Conservation (phyloP, 2,329 filamentous ascomycete species). For the Penicillium sclerotiorum region DNA sequence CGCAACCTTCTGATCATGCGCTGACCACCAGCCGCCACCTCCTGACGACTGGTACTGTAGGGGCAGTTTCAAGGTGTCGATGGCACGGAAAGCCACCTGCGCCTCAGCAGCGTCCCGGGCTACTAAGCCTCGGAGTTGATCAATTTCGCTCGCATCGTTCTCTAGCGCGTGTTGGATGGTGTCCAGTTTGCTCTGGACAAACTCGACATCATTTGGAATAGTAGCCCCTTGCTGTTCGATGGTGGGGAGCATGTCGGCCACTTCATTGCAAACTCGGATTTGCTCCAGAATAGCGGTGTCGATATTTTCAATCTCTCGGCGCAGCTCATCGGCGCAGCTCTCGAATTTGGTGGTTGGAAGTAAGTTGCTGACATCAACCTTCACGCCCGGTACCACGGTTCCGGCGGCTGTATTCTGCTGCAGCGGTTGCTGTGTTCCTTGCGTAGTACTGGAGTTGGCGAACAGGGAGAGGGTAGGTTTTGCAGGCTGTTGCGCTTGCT, state of each 20-base stretch:
- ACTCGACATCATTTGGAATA: constrained; percentile 67
- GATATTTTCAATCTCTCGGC: constrained; percentile 74
- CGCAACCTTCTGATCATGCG: constrained; percentile 41
- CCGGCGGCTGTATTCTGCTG: constrained; percentile 36
- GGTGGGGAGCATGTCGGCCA: constrained; percentile 69
- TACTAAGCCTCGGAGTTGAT: constrained; percentile 58
- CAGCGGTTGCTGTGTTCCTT: constrained; percentile 30
- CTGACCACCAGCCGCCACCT: constrained; percentile 45
- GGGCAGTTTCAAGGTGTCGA: constrained; percentile 74
- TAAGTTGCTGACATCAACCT: constrained; percentile 76
- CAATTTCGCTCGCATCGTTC: constrained; percentile 64
- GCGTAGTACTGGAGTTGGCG: constrained; percentile 34
- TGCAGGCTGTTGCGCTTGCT: constrained; percentile 44
- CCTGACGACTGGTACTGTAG: constrained; percentile 60
- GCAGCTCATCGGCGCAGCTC: constrained; percentile 80
- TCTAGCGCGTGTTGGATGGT: constrained; percentile 65
- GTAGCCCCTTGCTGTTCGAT: constrained; percentile 66
- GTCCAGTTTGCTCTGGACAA: constrained; percentile 63
- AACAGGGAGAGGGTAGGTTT: constrained; percentile 48
- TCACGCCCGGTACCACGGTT: constrained; percentile 65
- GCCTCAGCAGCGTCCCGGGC: constrained; percentile 71
- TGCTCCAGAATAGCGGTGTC: constrained; percentile 80
- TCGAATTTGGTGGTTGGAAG: constrained; percentile 89
- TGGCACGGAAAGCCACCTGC: constrained; percentile 70
- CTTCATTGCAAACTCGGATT: constrained; percentile 71